A percentile compares a stretch with the other conserved stretches of the same genome.
phyloP scores from a whole-genome alignment of 192 early-diverging fungal genomes.

The Backusella australiensis region DNA sequence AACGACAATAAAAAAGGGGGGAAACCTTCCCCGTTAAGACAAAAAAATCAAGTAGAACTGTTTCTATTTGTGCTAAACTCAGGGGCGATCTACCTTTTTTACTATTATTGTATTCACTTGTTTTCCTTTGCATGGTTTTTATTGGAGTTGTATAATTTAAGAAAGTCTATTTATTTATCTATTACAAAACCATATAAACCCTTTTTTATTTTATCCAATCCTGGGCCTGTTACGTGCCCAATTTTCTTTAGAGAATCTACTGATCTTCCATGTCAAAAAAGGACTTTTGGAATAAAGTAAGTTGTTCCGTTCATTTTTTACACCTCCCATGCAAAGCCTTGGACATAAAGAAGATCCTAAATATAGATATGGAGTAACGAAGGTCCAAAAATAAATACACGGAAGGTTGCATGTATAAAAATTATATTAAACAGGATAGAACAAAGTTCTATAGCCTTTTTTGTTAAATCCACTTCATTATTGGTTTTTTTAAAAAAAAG shows the following conservation, averaged over 20 bases:
- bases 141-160: neutral
- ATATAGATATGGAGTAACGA: neutral
- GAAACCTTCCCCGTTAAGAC: neutral
- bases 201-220: neutral
- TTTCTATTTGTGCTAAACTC: neutral
- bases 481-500: neutral
- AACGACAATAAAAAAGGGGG: neutral
- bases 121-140: neutral
- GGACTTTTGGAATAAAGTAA: neutral
- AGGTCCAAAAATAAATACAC: neutral
- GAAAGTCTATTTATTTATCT: neutral
- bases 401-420: neutral
- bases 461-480: neutral
- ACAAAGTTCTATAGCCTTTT: neutral
- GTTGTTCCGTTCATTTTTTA: neutral
- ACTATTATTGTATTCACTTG: neutral
- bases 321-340: neutral
- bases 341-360: neutral
- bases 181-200: neutral
- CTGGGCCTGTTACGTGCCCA: neutral
- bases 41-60: neutral
- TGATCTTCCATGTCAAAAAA: neutral
- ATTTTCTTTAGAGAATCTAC: neutral
- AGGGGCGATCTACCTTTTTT: constrained; percentile 2
- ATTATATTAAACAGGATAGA: neutral